These are phyloP conservation scores for Thuidium tamariscinum DNA, from an alignment of 225 moss, liverwort and hornwort species.

Conservation along the genomic window DNA sequence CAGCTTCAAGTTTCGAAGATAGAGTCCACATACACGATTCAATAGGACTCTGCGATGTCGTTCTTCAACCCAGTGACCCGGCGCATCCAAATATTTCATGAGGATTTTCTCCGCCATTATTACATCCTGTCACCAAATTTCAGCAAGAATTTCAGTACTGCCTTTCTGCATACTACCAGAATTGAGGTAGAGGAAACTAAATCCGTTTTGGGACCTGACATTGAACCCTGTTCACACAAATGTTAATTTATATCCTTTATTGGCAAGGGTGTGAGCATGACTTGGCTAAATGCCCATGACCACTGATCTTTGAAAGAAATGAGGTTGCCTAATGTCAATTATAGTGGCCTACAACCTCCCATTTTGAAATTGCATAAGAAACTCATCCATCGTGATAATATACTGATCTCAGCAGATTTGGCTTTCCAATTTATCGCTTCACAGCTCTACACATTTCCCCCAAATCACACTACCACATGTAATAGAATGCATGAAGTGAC, in stretches of 20 bases:
- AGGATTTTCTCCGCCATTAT: conserved; percentile 88
- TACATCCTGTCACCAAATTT: conserved; percentile 55
- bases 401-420: background rate
- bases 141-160: background rate
- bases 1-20: conserved; percentile 61
- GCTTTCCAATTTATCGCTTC: background rate
- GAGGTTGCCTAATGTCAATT: background rate
- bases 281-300: background rate
- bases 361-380: background rate
- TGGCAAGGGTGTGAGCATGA: background rate
- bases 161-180: background rate
- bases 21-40: conserved; percentile 81
- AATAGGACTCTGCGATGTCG: conserved; percentile 64
- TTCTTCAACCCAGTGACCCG: conserved; percentile 65
- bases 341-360: background rate
- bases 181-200: background rate
- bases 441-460: background rate
- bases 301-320: background rate
- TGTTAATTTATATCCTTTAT: too few species aligned
- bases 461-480: background rate
- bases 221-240: background rate
- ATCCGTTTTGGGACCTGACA: background rate
- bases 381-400: background rate
- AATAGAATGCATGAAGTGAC: background rate
- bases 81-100: conserved; percentile 95